Conservation (phyloP, 306 rosid genomes). For the Myrica gale region DNA sequence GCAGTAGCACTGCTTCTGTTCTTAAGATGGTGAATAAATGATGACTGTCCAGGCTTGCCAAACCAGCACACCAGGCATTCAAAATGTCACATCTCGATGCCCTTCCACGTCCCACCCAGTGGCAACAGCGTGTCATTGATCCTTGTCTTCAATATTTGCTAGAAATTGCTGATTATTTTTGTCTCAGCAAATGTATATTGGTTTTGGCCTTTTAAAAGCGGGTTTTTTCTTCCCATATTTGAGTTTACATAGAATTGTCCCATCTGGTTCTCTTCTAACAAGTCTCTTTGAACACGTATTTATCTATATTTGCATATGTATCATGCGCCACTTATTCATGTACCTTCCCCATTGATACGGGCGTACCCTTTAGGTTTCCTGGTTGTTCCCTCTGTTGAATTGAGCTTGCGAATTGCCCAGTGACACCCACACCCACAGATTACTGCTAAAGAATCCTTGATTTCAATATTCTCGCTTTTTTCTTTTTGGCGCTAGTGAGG, state of each 20-base stretch:
- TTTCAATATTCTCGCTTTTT: too few relatives aligned
- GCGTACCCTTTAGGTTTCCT: background rate
- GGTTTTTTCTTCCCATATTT: slow-evolving; percentile 9
- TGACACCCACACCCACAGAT: too few relatives aligned
- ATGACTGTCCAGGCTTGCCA: slow-evolving; percentile 10
- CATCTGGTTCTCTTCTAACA: too few relatives aligned
- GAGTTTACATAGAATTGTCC: too few relatives aligned
- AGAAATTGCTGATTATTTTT: slow-evolving; percentile 32
- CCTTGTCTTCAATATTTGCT: slow-evolving; percentile 31
- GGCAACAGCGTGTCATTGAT: slow-evolving; percentile 30
- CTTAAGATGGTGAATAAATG: slow-evolving; percentile 36
- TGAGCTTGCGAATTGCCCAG: too few relatives aligned
- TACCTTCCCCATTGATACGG: background rate
- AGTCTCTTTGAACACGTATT: slow-evolving; percentile 2
- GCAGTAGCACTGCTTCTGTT: slow-evolving; percentile 46
- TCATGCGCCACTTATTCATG: background rate
- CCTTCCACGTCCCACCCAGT: slow-evolving; percentile 22
- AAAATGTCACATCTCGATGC: slow-evolving; percentile 24
- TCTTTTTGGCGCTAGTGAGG: too few relatives aligned
- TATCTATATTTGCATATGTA: background rate
- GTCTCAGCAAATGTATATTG: slow-evolving; percentile 38
- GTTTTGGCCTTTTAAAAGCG: slow-evolving; percentile 28
- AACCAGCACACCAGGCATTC: slow-evolving; percentile 10
- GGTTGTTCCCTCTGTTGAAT: too few relatives aligned
- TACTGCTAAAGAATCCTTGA: too few relatives aligned